phyloP scores from a whole-genome alignment of 768 basidiomycete genomes.

The Tricholoma bakamatsutake region DNA sequence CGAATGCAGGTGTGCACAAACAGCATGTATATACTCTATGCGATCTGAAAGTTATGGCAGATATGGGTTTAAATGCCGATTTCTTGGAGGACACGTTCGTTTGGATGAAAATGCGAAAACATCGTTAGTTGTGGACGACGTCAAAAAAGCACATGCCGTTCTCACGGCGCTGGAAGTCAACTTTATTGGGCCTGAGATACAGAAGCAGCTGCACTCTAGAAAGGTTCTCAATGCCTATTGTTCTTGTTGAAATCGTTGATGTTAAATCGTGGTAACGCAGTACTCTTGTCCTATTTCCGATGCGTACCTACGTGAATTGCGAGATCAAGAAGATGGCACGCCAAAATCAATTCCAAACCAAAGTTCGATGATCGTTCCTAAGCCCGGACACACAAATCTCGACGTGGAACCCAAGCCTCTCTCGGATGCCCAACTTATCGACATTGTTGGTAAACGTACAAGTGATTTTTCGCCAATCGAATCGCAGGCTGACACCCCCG shows the following conservation, averaged over 20 bases:
- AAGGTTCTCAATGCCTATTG: conserved; percentile 41
- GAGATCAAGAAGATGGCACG: conserved; percentile 26
- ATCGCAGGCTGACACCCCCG: conserved; percentile 51
- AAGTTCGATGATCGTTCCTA: conserved; percentile 26
- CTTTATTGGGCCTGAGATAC: conserved; percentile 48
- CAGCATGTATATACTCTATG: too few relatives aligned
- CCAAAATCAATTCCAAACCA: conserved; percentile 16
- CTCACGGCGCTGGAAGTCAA: conserved; percentile 60
- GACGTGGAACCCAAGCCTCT: conserved; percentile 2
- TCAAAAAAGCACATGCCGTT: conserved; percentile 46
- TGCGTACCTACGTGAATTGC: conserved; percentile 52
- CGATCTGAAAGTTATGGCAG: conserved; percentile 10
- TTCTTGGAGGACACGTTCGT: conserved; percentile 70
- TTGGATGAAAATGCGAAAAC: conserved; percentile 39
- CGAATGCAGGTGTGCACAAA: conserved; percentile 50
- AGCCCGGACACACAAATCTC: conserved; percentile 35
- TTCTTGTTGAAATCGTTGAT: background rate
- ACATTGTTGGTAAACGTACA: conserved; percentile 28
- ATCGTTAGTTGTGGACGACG: conserved; percentile 46
- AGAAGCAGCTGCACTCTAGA: conserved; percentile 60
- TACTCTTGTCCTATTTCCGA: conserved; percentile 62
- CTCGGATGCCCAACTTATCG: conserved; percentile 2
- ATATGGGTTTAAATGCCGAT: conserved; percentile 88
- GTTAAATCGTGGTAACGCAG: conserved; percentile 26
- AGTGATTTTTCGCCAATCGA: conserved; percentile 20